Evolutionary conservation across 768 basidiomycete species (phyloP).

Genomic region (Termitomyces sp.): DNA sequence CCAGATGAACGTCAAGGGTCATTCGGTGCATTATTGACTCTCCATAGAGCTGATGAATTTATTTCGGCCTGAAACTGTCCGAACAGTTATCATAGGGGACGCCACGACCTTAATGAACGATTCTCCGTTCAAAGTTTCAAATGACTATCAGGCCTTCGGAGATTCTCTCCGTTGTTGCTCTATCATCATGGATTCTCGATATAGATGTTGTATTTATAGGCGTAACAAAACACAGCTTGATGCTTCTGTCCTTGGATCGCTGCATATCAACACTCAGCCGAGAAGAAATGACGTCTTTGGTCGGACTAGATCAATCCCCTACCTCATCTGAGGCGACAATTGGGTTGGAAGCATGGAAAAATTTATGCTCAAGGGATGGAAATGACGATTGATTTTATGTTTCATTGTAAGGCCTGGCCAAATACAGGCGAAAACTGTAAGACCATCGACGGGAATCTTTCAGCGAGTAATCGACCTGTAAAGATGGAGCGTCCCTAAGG

Average conservation of each 20-base stretch:
- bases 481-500: no score
- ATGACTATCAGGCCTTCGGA: background rate
- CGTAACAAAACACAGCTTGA: background rate
- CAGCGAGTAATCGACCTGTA: no score
- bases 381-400: background rate
- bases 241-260: background rate
- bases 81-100: background rate
- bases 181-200: background rate
- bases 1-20: slow-evolving; percentile 58
- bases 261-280: background rate
- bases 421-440: no score
- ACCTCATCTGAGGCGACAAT: background rate
- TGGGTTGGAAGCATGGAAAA: background rate
- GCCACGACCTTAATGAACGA: background rate
- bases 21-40: slow-evolving; percentile 51
- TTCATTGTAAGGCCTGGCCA: no score
- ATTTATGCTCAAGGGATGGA: background rate
- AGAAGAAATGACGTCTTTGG: no score
- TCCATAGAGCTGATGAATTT: no score
- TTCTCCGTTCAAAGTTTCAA: background rate
- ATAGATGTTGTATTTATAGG: background rate
- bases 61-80: background rate
- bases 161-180: background rate
- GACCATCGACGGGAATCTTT: no score
- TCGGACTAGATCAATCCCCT: background rate